Evolutionary conservation across 2,329 filamentous ascomycete species (phyloP), one percentile per base, ranked within the genome.

Genomic region (Penicillium sp.): DNA sequence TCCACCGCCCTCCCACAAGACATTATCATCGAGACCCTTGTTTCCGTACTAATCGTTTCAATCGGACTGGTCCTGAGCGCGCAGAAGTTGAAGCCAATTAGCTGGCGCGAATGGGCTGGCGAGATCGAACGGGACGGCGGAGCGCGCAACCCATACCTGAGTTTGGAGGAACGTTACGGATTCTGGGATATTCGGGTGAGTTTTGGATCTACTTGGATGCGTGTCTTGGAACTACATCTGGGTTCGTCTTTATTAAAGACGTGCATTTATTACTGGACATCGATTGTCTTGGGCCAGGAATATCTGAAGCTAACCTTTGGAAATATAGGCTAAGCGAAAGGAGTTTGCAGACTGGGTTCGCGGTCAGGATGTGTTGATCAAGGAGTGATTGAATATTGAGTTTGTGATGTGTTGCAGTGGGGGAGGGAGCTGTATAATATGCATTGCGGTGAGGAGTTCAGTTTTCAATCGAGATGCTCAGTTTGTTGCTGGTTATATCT

Each of bases 111-210:
- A 82, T 94, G 75, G 88, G 88, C 64, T 73, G 86, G 87, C 28
- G 82, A 88, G 67, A 84, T 88, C 35, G 86, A 90, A 68, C 87
- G 84, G 71, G 84, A 87, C 37, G 80, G 76, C 58, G 88, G 82
- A 60, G 76, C 83, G 12, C 88, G 88, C 16, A 96, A 95, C 69
- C 91, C 92, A 6, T 97, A 92, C 73, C 81, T 79, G 47, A 80
- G 84, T 43, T 74, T 97, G 57, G 93, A 97, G 75, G 87, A 89
- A 57, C 80, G 94, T 63, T 85, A 87, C 44, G 88, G 90, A 1
- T 99, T 97, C 68, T 83, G 91, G 77, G 90, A 99, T 76, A 90
- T 97, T 60, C 86, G 91, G 73, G 88, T 86, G 72, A 82, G 76
- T 72, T 33, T 44, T 50, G 56, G 37, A 22, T 41, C 11, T 25